These are phyloP conservation scores for Solanum bulbocastanum DNA, from an alignment of 257 asterid genomes.

Conservation along the genomic window DNA sequence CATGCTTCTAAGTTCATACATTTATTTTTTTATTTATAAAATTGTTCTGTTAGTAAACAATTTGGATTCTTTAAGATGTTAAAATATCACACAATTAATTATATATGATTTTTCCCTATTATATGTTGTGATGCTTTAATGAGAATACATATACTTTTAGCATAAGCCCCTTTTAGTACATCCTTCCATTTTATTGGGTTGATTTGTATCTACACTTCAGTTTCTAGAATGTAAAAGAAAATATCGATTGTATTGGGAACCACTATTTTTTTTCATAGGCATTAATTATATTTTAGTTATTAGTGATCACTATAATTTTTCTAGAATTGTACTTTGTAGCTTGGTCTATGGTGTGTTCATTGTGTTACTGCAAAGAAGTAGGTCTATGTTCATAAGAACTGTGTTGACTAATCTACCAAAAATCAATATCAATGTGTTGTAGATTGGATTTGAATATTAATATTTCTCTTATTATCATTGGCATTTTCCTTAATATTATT, in stretches of 20 bases:
- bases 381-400: not conserved
- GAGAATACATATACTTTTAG: not conserved
- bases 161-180: not conserved
- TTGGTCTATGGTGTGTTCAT: too few species aligned
- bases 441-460: not conserved
- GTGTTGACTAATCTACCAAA: not conserved
- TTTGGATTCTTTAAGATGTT: not conserved
- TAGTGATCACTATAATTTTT: not conserved
- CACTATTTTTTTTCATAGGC: not conserved
- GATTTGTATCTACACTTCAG: too few species aligned
- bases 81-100: too few species aligned
- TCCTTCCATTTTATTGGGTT: too few species aligned
- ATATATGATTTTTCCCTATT: not conserved
- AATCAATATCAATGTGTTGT: too few species aligned
- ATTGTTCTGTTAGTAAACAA: not conserved
- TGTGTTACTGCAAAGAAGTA: not conserved
- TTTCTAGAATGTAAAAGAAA: not conserved
- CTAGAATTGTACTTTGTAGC: not conserved
- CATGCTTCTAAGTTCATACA: not conserved
- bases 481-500: not conserved
- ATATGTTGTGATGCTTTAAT: not conserved
- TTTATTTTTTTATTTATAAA: too few species aligned
- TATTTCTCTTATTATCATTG: too few species aligned
- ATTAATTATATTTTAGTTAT: too few species aligned
- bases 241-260: too few species aligned